Evolutionary conservation across 2,329 filamentous ascomycete genomes (phyloP), one percentile per base, ranked within the genome.

Genomic region (Phaeoacremonium minimum): DNA sequence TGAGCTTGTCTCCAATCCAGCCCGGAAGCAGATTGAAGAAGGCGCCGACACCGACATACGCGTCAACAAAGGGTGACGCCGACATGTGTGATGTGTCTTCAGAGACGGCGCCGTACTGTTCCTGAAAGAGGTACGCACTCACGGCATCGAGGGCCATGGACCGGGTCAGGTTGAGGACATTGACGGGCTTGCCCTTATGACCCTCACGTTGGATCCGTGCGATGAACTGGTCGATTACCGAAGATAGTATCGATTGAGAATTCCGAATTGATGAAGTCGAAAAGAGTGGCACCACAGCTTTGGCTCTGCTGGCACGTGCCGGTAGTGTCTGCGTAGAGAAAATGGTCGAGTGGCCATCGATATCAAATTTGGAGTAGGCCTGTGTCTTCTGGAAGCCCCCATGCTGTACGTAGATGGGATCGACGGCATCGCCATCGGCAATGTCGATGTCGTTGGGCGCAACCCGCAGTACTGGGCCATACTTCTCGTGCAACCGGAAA

Each of bases 301-400:
- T 75, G 11, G 69, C 69, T 31, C 73, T 53, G 4, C 52, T 43
- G 4, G 59, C 61, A 9, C 73, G 50, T 30, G 67, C 55, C 4
- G 56, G 57, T 4, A 51, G 53, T 37, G 67, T 60, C 14, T 61
- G 55, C 0, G 60, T 64, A 4, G 66, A 71, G 53, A 80, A 80
- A 22, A 80, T 69, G 2, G 71, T 73, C 18, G 62, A 52, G 45
- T 72, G 69, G 1, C 69, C 71, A 44, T 77, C 74, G 14, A 77
- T 71, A 40, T 77, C 69, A 45, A 78, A 78, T 43, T 78, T 79
- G 1, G 53, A 51, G 48, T 79, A 79, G 39, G 61, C 68, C 1
- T 51, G 45, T 1, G 70, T 61, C 48, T 80, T 79, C 1, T 55
- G 50, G 36, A 79, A 77, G 2, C 75, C 74, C 4, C 74, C 73